Evolutionary conservation across 2,329 filamentous ascomycete species (phyloP), one percentile per base, ranked within the genome.

Genomic region (Aspergillus jensenii): DNA sequence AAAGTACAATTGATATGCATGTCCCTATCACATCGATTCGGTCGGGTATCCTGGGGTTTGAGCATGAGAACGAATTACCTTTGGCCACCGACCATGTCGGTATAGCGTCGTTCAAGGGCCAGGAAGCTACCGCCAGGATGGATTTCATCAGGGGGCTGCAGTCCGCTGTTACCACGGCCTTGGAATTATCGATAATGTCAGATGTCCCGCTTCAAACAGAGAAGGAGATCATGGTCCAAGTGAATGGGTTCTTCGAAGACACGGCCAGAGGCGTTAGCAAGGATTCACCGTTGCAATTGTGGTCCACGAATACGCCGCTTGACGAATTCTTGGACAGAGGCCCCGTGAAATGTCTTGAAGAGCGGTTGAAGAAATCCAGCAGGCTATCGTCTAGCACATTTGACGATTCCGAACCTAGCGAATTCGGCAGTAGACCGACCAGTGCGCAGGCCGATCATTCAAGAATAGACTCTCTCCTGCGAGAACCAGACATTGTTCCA

Each of bases 161-260:
- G 7, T 58, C 53, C 11, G 56, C 65, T 2, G 60, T 67, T 0
- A 40, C 59, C 3, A 52, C 52, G 25, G 70, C 71, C 12, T 62
- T 71, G 3, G 56, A 62, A 23, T 50, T 73, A 4, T 71, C 71
- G 7, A 60, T 44, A 17, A 58, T 64, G 37, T 67, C 69, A 0
- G 81, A 83, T 52, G 79, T 77, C 40, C 76, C 79, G 0, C 62
- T 87, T 21, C 73, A 76, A 37, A 76, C 87, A 1, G 79, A 82
- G 45, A 75, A 80, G 21, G 80, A 80, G 45, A 82, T 87, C 39
- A 81, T 80, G 51, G 77, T 87, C 3, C 85, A 87, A 62, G 66
- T 83, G 8, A 79, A 82, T 49, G 85, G 84, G 0, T 88, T 87
- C 65, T 87, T 86, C 56, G 83, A 86, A 47, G 83, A 87, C 83